Evolutionary conservation across 495 filamentous ascomycete genomes (phyloP).

Genomic region (Xylaria palmicola): DNA sequence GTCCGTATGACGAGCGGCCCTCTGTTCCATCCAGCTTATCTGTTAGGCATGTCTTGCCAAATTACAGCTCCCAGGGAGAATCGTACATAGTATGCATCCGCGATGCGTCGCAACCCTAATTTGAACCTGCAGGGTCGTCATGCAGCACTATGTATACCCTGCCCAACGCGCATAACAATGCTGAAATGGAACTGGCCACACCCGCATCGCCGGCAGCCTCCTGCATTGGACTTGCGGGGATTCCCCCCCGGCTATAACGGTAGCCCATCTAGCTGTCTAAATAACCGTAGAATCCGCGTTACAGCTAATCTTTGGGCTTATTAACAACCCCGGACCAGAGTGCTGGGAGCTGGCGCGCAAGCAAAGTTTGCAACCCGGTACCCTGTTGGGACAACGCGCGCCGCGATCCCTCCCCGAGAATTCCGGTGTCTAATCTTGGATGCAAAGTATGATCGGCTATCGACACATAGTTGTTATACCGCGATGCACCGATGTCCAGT

Average conservation of each 20-base stretch:
- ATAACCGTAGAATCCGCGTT: too few species aligned
- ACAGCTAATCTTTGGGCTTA: not conserved
- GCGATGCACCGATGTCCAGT: too few species aligned
- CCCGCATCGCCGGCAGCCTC: not conserved
- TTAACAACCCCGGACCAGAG: slow-evolving; percentile 1
- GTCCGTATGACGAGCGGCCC: too few species aligned
- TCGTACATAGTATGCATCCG: not conserved
- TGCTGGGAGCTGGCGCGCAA: not conserved
- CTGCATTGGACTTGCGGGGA: not conserved
- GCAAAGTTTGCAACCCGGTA: too few species aligned
- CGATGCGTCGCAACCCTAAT: not conserved
- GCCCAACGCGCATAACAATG: not conserved
- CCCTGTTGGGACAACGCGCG: not conserved
- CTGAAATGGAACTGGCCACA: not conserved
- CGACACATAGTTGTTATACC: too few species aligned
- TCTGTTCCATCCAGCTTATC: too few species aligned
- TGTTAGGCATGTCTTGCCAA: too few species aligned
- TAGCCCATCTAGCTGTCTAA: too few species aligned
- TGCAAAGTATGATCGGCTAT: too few species aligned
- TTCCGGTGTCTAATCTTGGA: too few species aligned
- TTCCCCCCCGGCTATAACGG: not conserved
- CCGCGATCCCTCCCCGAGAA: not conserved
- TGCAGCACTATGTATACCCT: not conserved
- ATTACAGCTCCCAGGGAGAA: too few species aligned
- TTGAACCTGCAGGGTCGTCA: not conserved